Evolutionary conservation across 495 filamentous ascomycete genomes (phyloP), one percentile per base, ranked within the genome.

Genomic region (Pyronema omphalodes): DNA sequence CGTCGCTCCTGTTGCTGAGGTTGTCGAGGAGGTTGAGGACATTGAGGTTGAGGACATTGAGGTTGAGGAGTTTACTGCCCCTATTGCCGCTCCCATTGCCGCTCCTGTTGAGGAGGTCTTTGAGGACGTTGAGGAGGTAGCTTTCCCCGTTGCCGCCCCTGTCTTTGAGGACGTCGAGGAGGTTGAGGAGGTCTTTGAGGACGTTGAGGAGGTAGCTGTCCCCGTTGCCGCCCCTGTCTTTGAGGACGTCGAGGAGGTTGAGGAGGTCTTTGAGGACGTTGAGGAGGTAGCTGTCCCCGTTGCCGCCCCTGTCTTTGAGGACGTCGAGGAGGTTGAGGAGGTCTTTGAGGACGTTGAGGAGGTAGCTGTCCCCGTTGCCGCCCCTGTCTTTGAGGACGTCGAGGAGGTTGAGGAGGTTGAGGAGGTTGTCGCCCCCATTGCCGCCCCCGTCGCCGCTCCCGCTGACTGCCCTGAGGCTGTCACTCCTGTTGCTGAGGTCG

Each of bases 281-380:
- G 46, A 54, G 9, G 55, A 58, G 15, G 33, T 48, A 36, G 29
- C 52, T 9, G 55, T 44, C 14, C 58, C 60, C 14, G 36, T 62
- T 3, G 36, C 60, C 15, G 43, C 58, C 34, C 58, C 55, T 7
- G 52, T 62, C n/a, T 23, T 55, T 15, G 37, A 55, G 33, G 55
- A 55, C 17, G 51, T 60, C 3, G 46, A 54, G 9, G 55, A 58
- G 15, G 33, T 49, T 43, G 33, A 49, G 7, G 55, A 43, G 12
- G 52, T 58, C 14, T 36, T 63, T 5, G 36, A 60, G 12, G 43
- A 60, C 35, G 58, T 53, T 4, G 52, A 60, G 9, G 60, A 57
- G 23, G 23, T 60, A 19, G 52, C 57, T 40, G 33, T 44, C 9
- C 19, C 45, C 7, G 52, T 53, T 8, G 19, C 39, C 15, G 41